These are phyloP conservation scores for Malassezia obtusa DNA, from an alignment of 1,284 basidiomycete species.

Conservation along the genomic window DNA sequence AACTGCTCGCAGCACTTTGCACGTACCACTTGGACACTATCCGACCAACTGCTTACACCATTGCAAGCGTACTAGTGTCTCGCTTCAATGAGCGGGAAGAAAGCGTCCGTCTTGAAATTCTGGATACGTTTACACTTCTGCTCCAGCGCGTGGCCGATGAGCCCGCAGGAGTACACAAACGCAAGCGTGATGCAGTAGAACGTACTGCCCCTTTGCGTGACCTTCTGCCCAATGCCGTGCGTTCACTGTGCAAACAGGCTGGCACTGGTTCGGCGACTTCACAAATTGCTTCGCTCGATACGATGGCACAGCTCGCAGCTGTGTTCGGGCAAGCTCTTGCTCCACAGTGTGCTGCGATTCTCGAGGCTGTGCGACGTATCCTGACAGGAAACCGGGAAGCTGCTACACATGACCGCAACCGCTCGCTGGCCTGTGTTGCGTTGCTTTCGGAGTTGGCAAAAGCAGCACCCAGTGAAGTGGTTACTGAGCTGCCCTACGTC, in stretches of 20 bases:
- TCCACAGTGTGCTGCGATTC: neutral
- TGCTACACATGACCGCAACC: neutral
- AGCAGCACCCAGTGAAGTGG: neutral
- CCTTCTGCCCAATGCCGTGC: constrained; percentile 1
- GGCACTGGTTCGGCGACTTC: neutral
- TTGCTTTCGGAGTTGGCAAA: constrained; percentile 1
- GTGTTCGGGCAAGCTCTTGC: neutral
- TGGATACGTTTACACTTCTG: constrained; percentile 70
- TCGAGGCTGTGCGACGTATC: neutral
- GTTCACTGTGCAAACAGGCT: neutral
- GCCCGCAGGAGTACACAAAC: neutral
- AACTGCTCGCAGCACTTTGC: constrained; percentile 73
- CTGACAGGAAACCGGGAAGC: neutral
- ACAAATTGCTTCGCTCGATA: constrained; percentile 7
- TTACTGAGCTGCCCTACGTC: constrained; percentile 57
- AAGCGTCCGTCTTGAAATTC: constrained; percentile 86
- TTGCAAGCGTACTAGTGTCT: constrained; percentile 76
- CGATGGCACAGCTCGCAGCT: constrained; percentile 1
- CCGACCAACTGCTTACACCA: constrained; percentile 64
- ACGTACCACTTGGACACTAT: constrained; percentile 78
- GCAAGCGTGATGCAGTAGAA: neutral
- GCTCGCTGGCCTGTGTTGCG: neutral
- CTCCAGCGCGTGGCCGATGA: constrained; percentile 61
- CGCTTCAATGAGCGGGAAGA: constrained; percentile 91
- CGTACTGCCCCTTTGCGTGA: neutral